These are phyloP conservation scores for Lactifluus subvellereus DNA, from an alignment of 768 basidiomycete species.

Conservation along the genomic window DNA sequence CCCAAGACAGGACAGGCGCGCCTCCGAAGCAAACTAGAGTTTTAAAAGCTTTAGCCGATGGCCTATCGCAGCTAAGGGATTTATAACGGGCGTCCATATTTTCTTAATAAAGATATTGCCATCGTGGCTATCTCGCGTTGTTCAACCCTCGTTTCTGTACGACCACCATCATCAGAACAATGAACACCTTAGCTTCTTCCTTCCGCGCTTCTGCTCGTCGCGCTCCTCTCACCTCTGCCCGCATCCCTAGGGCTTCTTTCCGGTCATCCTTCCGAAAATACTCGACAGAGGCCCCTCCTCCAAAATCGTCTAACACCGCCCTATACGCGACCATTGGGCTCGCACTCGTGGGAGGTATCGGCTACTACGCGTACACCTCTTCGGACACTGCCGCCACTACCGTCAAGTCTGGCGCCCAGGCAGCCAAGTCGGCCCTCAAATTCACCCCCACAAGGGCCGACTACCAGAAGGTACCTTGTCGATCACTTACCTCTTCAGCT, in stretches of 20 bases:
- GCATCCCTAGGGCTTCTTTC: slow-evolving; percentile 22
- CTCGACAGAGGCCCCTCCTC: slow-evolving; percentile 46
- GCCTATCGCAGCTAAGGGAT: background rate
- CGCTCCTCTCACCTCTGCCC: slow-evolving; percentile 18
- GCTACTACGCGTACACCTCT: slow-evolving; percentile 54
- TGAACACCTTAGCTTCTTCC: slow-evolving; percentile 16
- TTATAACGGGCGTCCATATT: background rate
- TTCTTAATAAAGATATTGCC: background rate
- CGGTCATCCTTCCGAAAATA: slow-evolving; percentile 50
- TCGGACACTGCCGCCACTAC: slow-evolving; percentile 47
- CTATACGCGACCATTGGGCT: slow-evolving; percentile 60
- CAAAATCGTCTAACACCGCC: slow-evolving; percentile 48
- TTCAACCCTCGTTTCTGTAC: background rate
- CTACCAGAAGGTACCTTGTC: slow-evolving; percentile 69
- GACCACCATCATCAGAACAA: background rate
- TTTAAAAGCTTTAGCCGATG: no score
- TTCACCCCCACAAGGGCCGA: slow-evolving; percentile 77
- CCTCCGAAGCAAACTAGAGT: no score
- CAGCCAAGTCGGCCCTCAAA: slow-evolving; percentile 57
- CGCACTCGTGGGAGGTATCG: slow-evolving; percentile 51
- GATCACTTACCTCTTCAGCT: background rate
- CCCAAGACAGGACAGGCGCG: no score
- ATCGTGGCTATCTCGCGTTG: background rate
- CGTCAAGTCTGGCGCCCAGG: slow-evolving; percentile 56
- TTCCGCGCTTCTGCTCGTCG: slow-evolving; percentile 23